These are phyloP conservation scores for Oryza coarctata DNA, from an alignment of 176 grass and related monocot species.

Conservation along the genomic window DNA sequence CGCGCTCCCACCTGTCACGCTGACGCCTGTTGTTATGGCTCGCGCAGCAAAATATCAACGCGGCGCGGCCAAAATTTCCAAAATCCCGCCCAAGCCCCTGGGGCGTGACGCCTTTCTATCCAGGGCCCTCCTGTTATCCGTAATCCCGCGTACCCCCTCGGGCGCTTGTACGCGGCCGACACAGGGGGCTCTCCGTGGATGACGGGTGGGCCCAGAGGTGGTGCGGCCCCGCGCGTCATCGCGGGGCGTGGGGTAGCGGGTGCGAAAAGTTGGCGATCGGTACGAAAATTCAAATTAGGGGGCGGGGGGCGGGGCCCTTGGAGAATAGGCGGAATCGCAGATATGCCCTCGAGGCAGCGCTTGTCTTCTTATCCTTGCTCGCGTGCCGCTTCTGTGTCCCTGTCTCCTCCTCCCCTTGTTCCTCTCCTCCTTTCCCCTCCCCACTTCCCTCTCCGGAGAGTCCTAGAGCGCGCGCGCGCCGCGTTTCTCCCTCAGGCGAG, in stretches of 20 bases:
- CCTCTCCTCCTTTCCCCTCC: background rate
- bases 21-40: constrained; percentile 6
- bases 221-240: accelerated
- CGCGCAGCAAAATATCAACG: constrained; percentile 15
- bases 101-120: accelerated
- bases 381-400: constrained; percentile 4
- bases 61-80: constrained; percentile 31
- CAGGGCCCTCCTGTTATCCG: accelerated
- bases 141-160: accelerated
- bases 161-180: background rate
- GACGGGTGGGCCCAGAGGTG: accelerated
- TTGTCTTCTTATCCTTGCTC: no score
- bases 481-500: background rate
- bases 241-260: accelerated
- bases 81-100: constrained; percentile 61
- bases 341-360: constrained; percentile 47
- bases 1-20: background rate
- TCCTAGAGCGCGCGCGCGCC: no score
- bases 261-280: background rate
- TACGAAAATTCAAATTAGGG: constrained; percentile 56
- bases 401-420: background rate
- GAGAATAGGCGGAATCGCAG: constrained; percentile 17
- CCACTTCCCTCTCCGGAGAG: background rate
- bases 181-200: background rate
- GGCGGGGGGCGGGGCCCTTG: constrained; percentile 27